Percentiles rank a stretch among this genome's conserved stretches.
Conservation (phyloP, 768 basidiomycete genomes). For the Boletellus emodensis region DNA sequence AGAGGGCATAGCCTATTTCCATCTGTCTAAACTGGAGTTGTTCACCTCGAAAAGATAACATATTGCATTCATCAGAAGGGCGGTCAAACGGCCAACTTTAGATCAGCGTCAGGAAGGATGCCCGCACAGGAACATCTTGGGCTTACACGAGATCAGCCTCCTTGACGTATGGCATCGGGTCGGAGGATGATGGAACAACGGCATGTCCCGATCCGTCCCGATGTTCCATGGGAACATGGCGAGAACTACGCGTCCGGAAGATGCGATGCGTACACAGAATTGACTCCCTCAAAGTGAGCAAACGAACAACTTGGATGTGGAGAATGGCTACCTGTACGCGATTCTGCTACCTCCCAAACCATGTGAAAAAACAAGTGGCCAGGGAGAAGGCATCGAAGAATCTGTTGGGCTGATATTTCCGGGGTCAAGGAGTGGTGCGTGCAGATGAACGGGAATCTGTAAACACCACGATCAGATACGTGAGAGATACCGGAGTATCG, state of each 20-base stretch:
- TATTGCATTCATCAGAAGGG: constrained; percentile 19
- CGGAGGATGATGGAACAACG: constrained; percentile 35
- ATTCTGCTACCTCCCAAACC: constrained; percentile 74
- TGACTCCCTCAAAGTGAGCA: constrained; percentile 41
- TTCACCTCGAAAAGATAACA: constrained; percentile 54
- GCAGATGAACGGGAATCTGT: constrained; percentile 55
- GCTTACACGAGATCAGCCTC: constrained; percentile 55
- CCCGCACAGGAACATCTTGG: not conserved
- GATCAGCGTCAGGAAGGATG: not conserved
- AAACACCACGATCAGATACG: not conserved
- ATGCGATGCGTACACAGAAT: constrained; percentile 67
- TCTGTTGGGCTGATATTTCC: not conserved
- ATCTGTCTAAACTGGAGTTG: constrained; percentile 67
- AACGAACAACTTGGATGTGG: not conserved
- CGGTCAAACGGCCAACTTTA: constrained; percentile 24
- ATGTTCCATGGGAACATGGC: constrained; percentile 83
- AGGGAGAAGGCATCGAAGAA: constrained; percentile 34
- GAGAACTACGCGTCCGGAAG: constrained; percentile 75
- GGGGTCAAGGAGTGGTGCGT: constrained; percentile 48
- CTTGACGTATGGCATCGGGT: constrained; percentile 47
- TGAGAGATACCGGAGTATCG: not conserved
- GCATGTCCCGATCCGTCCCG: constrained; percentile 73
- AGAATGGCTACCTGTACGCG: constrained; percentile 52
- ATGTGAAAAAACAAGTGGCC: constrained; percentile 85
- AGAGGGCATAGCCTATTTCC: constrained; percentile 65